Conservation (phyloP, 139 green algal species). For the Asterochloris erici region DNA sequence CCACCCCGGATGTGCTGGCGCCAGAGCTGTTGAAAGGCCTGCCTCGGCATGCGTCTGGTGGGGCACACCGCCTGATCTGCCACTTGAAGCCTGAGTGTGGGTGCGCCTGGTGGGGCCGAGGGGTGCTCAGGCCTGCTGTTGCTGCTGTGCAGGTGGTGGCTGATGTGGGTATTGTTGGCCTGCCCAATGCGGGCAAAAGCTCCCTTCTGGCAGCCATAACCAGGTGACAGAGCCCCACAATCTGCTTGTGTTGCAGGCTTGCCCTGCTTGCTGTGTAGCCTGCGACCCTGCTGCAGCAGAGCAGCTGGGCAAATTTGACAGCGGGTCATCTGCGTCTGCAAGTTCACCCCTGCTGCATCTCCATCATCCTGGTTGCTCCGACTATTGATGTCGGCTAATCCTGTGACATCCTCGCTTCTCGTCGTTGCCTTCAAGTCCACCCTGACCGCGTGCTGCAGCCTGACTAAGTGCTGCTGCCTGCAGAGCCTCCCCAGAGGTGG, state of each 20-base stretch:
- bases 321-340: not conserved
- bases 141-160: slow-evolving; percentile 58
- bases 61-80: too few relatives aligned
- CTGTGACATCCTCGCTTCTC: too few relatives aligned
- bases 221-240: not conserved
- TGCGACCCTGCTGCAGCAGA: not conserved
- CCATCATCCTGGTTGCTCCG: too few relatives aligned
- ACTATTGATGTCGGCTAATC: too few relatives aligned
- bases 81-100: too few relatives aligned
- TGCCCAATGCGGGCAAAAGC: slow-evolving; percentile 87
- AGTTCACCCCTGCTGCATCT: not conserved
- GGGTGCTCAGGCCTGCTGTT: too few relatives aligned
- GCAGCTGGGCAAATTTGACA: not conserved
- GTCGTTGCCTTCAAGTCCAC: too few relatives aligned
- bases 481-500: slow-evolving; percentile 74
- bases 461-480: not conserved
- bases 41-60: too few relatives aligned
- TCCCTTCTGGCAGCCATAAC: slow-evolving; percentile 78
- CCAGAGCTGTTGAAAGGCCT: too few relatives aligned
- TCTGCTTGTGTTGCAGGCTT: not conserved
- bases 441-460: too few relatives aligned
- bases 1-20: too few relatives aligned
- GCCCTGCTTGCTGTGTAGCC: not conserved
- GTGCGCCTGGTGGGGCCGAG: too few relatives aligned
- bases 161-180: slow-evolving; percentile 91